A percentile compares a stretch with the other conserved stretches of the same genome.
These are phyloP conservation scores for Aspergillus floridensis DNA, from an alignment of 2,329 filamentous ascomycete genomes.

Conservation along the genomic window DNA sequence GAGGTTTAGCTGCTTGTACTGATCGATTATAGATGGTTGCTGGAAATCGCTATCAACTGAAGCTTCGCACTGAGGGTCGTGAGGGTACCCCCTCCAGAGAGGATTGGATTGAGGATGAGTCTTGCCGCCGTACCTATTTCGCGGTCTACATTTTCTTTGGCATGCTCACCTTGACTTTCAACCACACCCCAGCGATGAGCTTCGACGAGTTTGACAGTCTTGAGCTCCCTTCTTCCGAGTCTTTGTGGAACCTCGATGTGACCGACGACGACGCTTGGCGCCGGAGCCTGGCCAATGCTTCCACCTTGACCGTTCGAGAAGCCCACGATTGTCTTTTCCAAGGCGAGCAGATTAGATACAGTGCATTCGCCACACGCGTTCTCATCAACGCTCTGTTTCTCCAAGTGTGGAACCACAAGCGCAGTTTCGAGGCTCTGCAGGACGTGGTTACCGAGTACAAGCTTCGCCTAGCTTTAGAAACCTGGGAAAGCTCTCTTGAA, in stretches of 20 bases:
- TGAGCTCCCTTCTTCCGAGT: conserved; percentile 88
- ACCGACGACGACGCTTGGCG: conserved; percentile 79
- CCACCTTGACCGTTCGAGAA: conserved; percentile 82
- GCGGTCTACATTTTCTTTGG: conserved; percentile 99
- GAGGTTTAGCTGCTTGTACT: conserved; percentile 11
- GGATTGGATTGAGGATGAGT: conserved; percentile 96
- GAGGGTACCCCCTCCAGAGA: conserved; percentile 73
- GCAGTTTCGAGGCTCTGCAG: conserved; percentile 93
- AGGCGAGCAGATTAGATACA: conserved; percentile 85
- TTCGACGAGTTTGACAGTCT: conserved; percentile 97
- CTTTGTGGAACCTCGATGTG: conserved; percentile 83
- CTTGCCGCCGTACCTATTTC: conserved; percentile 93
- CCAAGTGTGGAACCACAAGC: conserved; percentile 98
- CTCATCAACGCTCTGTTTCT: conserved; percentile 99
- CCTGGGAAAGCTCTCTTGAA: conserved; percentile 97
- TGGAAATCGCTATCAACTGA: conserved; percentile 93
- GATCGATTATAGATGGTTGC: conserved; percentile 70
- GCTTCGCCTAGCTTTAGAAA: conserved; percentile 88
- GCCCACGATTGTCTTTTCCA: conserved; percentile 96
- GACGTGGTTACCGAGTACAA: conserved; percentile 99
- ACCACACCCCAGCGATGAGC: conserved; percentile 95
- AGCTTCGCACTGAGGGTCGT: conserved; percentile 85
- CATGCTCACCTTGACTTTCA: conserved; percentile 89
- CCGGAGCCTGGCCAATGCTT: conserved; percentile 69
- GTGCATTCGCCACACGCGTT: conserved; percentile 91